Evolutionary conservation across 805 yeast genomes (phyloP).

Genomic region (Metschnikowia picachoensis): DNA sequence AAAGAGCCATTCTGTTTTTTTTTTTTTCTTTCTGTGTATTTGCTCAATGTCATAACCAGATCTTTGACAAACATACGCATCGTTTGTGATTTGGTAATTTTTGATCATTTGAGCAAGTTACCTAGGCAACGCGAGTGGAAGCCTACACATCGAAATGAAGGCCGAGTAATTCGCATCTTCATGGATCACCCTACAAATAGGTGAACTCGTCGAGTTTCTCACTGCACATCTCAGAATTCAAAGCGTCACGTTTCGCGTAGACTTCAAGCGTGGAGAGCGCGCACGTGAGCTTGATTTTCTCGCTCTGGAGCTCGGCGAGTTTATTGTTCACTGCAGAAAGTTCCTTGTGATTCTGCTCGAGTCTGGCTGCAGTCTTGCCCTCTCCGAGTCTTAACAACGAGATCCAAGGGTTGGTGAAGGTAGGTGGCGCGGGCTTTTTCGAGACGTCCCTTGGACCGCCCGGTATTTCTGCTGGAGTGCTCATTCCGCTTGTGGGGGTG

Average conservation of each 20-base stretch:
- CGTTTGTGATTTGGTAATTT: too few species aligned
- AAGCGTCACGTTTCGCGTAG: constrained; percentile 29
- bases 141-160: too few species aligned
- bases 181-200: constrained; percentile 22
- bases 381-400: constrained; percentile 26
- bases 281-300: constrained; percentile 19
- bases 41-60: too few species aligned
- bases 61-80: too few species aligned
- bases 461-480: neutral
- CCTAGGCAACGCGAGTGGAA: too few species aligned
- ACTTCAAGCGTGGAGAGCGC: constrained; percentile 13
- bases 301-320: constrained; percentile 25
- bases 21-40: too few species aligned
- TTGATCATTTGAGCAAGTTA: too few species aligned
- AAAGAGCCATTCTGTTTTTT: too few species aligned
- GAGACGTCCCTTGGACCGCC: neutral
- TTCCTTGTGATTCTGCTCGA: constrained; percentile 27
- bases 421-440: neutral
- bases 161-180: too few species aligned
- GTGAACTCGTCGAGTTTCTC: constrained; percentile 51
- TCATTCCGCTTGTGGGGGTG: neutral
- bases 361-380: constrained; percentile 21
- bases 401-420: constrained; percentile 30
- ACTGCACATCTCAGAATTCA: constrained; percentile 35
- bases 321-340: constrained; percentile 23